phyloP scores from a whole-genome alignment of 257 asterid species.

The Nicotiana obtusifolia region DNA sequence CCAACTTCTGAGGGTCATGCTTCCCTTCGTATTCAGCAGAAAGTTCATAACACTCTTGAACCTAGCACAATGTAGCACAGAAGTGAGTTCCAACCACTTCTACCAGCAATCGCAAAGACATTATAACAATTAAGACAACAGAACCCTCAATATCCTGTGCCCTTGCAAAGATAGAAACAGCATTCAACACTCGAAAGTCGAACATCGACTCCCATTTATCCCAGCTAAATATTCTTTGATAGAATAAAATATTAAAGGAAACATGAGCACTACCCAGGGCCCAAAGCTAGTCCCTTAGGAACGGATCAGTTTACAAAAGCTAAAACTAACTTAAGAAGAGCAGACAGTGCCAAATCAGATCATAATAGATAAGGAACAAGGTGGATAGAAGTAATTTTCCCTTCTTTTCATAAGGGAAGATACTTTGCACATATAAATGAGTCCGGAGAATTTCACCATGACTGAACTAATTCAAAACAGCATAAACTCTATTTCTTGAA shows the following conservation, averaged over 20 bases:
- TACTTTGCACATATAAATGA: not conserved
- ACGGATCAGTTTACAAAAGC: not conserved
- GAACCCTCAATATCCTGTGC: not conserved
- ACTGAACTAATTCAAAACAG: not conserved
- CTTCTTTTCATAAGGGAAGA: not conserved
- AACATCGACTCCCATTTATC: too few relatives aligned
- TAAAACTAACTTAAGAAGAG: not conserved
- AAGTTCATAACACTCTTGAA: slow-evolving; percentile 86
- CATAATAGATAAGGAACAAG: not conserved
- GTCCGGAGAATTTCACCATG: not conserved
- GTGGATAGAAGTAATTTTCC: not conserved
- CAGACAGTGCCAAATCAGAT: not conserved
- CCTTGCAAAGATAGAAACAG: not conserved
- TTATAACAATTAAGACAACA: not conserved
- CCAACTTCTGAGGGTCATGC: slow-evolving; percentile 62
- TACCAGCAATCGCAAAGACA: not conserved
- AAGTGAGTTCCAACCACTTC: slow-evolving; percentile 2
- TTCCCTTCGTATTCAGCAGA: slow-evolving; percentile 87
- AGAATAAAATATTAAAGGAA: not conserved
- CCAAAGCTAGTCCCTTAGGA: not conserved
- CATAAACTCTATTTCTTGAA: too few relatives aligned
- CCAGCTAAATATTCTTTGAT: not conserved
- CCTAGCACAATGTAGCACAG: slow-evolving; percentile 33
- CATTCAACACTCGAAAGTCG: not conserved
- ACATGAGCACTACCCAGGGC: not conserved